Evolutionary conservation across 164 flowering plant species (phyloP).

Genomic region (Cinnamomum chago): DNA sequence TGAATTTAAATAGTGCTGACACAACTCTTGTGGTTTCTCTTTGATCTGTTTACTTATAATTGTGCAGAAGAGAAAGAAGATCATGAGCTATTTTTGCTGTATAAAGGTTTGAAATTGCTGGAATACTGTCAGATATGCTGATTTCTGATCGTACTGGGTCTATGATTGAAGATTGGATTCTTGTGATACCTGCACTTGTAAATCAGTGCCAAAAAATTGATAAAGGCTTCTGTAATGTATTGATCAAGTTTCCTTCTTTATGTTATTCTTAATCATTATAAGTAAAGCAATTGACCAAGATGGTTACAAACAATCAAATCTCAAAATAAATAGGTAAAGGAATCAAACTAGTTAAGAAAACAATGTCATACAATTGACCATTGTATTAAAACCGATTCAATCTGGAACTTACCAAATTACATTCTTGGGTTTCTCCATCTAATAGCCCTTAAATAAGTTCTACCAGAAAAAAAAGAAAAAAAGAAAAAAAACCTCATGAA

Average conservation of each 20-base stretch:
- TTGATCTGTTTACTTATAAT: not conserved
- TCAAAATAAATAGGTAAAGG: not conserved
- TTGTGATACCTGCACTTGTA: not conserved
- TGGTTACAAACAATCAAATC: not conserved
- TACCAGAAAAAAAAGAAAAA: too few relatives aligned
- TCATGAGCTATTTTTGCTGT: conserved; percentile 41
- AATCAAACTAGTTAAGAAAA: not conserved
- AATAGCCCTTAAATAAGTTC: too few relatives aligned
- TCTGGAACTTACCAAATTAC: too few relatives aligned
- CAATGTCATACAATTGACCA: too few relatives aligned
- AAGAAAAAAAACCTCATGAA: too few relatives aligned
- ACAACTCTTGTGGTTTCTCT: not conserved
- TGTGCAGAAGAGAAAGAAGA: conserved; percentile 41
- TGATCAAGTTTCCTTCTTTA: not conserved
- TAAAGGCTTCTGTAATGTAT: not conserved
- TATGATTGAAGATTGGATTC: not conserved
- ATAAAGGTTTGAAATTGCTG: conserved; percentile 31
- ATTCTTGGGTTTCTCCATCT: too few relatives aligned
- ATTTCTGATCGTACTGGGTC: not conserved
- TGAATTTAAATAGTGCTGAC: not conserved
- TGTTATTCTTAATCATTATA: not conserved
- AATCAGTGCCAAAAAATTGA: not conserved
- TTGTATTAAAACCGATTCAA: too few relatives aligned
- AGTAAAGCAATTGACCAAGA: not conserved
- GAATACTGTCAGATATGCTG: not conserved